Base-by-base conservation (phyloP, 2,329 filamentous ascomycete species). In the Byssothecium circinans region DNA sequence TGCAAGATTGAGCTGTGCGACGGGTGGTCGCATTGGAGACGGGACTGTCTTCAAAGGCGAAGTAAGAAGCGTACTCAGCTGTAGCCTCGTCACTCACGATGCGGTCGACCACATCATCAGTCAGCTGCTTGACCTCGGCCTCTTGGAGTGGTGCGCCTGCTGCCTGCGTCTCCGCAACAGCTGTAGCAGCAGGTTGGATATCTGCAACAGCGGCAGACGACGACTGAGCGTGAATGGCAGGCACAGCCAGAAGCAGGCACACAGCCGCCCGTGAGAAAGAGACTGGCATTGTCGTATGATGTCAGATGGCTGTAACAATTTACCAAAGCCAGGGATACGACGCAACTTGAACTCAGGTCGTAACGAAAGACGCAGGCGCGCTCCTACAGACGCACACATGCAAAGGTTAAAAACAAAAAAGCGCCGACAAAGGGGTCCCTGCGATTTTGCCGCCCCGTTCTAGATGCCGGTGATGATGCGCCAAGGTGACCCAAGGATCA, bases 1-100 rank as follows among this genome's bases (percentile, higher is more conserved):
- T 61, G 52, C 60, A 63, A n/a, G 20, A 41, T 38, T 29, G 34
- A 12, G 33, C 27, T 18, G 22, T 20, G 12, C 30, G 20, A 12
- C 36, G 25, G n/a, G 17, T 29, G 20, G n/a, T 40, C 12, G 20
- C 23, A 17, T 32, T 27, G 3, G 40, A 25, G 12, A 50, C 42
- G 17, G 44, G 34, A 19, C 22, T 35, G 20, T 49, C 45, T 18
- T 49, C 52, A 37, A 54, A 54, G 10, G 27, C 35, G n/a, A 54
- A 46, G 40, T 46, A 36, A 6, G 22, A 23, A 19, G 38, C 41
- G 15, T 52, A 40, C 17, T 47, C 42, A 2, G 41, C 18, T 1
- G 45, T 43, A 20, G 17, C 8, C 12, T 33, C 17, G 15, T 43
- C 40, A 17, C 19, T 43, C n/a, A 22, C 29, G 11, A 54, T 36